phyloP scores from a whole-genome alignment of 2,329 filamentous ascomycete species.

The Aspergillus puulaauensis region DNA sequence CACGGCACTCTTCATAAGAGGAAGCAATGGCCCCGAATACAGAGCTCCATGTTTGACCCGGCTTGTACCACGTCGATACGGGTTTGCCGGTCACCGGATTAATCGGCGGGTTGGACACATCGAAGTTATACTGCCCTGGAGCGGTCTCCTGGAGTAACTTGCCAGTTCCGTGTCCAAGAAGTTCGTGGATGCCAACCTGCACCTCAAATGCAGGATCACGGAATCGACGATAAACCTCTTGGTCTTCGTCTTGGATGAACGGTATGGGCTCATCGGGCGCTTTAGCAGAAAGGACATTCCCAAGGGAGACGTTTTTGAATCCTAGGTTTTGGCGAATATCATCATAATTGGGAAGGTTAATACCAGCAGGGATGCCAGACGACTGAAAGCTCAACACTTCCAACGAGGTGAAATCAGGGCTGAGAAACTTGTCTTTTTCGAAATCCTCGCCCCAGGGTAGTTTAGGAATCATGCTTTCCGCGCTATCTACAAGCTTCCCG shows the following conservation, averaged over 20 bases:
- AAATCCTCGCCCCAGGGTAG: slow-evolving; percentile 86
- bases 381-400: slow-evolving; percentile 83
- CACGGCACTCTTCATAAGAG: slow-evolving; percentile 91
- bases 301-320: slow-evolving; percentile 76
- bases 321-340: slow-evolving; percentile 62
- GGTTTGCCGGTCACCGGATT: slow-evolving; percentile 78
- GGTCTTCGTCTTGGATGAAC: slow-evolving; percentile 78
- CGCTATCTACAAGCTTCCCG: slow-evolving; percentile 76
- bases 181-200: slow-evolving; percentile 91
- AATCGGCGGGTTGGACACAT: slow-evolving; percentile 74
- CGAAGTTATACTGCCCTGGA: slow-evolving; percentile 83
- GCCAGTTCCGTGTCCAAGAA: slow-evolving; percentile 85
- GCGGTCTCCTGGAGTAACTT: slow-evolving; percentile 90
- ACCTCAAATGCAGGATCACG: slow-evolving; percentile 90
- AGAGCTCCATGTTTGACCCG: slow-evolving; percentile 90
- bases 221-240: slow-evolving; percentile 76
- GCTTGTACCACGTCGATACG: slow-evolving; percentile 86
- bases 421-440: slow-evolving; percentile 94
- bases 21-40: slow-evolving; percentile 87
- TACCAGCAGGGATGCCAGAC: slow-evolving; percentile 61
- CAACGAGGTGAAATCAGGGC: slow-evolving; percentile 91
- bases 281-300: slow-evolving; percentile 89
- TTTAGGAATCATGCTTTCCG: slow-evolving; percentile 80
- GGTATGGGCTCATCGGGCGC: slow-evolving; percentile 89
- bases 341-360: slow-evolving; percentile 60